Evolutionary conservation across 2,329 filamentous ascomycete genomes (phyloP).

Genomic region (Sporothrix schenckii): DNA sequence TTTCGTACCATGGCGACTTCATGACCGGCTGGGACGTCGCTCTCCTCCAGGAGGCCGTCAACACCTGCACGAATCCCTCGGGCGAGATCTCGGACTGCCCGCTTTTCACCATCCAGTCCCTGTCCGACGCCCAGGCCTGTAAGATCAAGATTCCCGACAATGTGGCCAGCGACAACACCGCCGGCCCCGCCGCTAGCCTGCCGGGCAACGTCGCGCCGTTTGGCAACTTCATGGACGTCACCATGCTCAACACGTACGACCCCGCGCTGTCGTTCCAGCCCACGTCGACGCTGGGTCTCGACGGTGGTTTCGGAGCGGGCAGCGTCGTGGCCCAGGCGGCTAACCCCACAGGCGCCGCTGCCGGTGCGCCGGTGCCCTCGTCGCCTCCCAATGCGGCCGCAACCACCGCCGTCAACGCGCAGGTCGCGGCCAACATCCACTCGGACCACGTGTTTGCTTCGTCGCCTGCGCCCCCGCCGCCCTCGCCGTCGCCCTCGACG

Average conservation of each 20-base stretch:
- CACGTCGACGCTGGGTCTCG: constrained; percentile 28
- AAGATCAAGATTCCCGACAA: constrained; percentile 60
- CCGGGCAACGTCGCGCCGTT: constrained; percentile 64
- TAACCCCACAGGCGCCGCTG: constrained; percentile 25
- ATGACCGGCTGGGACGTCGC: constrained; percentile 73
- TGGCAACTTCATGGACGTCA: constrained; percentile 29
- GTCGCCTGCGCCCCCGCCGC: background rate
- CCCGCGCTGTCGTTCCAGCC: constrained; percentile 32
- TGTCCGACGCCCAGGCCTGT: constrained; percentile 61
- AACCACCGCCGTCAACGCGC: background rate
- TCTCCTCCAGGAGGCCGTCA: constrained; percentile 71
- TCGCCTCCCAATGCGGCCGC: background rate
- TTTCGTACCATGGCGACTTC: constrained; percentile 78
- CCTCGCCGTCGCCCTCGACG: background rate
- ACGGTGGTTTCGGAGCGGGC: background rate
- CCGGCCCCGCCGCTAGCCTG: constrained; percentile 54
- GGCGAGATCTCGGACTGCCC: constrained; percentile 74
- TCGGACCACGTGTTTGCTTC: background rate
- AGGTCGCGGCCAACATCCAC: background rate
- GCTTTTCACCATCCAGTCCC: constrained; percentile 70
- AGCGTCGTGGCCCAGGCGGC: constrained; percentile 19
- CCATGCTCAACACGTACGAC: constrained; percentile 32
- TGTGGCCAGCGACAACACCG: constrained; percentile 63
- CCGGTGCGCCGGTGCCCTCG: constrained; percentile 17
- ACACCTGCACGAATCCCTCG: constrained; percentile 71